Percentiles rank a stretch among this genome's conserved stretches.
These are phyloP conservation scores for Chamaecrista fasciculata DNA, from an alignment of 306 rosid species.

Conservation along the genomic window DNA sequence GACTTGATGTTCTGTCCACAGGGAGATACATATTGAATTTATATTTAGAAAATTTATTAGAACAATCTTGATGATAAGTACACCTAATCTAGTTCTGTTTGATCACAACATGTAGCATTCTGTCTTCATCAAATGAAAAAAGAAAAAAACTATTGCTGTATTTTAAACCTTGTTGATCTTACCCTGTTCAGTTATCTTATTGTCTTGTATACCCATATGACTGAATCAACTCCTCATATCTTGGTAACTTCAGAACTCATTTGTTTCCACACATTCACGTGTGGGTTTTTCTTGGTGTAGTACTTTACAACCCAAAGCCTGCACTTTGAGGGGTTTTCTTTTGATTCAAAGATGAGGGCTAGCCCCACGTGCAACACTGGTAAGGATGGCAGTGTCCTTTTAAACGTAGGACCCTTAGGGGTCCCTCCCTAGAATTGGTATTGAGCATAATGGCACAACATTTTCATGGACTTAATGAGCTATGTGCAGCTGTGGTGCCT, in stretches of 20 bases:
- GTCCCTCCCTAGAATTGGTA: slow-evolving; percentile 18
- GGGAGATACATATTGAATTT: slow-evolving; percentile 87
- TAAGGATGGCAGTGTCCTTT: slow-evolving; percentile 21
- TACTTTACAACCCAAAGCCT: slow-evolving; percentile 1
- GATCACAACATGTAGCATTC: slow-evolving; percentile 22
- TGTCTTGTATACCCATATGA: not conserved
- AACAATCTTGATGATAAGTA: slow-evolving; percentile 65
- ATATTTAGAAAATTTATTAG: slow-evolving; percentile 68
- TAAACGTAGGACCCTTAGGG: slow-evolving; percentile 31
- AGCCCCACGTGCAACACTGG: slow-evolving; percentile 35
- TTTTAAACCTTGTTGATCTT: not conserved
- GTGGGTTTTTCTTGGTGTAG: slow-evolving; percentile 8
- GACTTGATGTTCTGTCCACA: slow-evolving; percentile 90
- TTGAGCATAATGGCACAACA: slow-evolving; percentile 18
- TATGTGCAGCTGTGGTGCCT: slow-evolving; percentile 20
- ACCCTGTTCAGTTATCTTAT: not conserved
- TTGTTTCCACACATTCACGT: not conserved
- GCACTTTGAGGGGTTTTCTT: slow-evolving; percentile 19
- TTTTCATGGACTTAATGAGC: slow-evolving; percentile 10
- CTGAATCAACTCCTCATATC: not conserved
- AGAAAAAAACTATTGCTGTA: not conserved
- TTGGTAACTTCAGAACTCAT: not conserved
- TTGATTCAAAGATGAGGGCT: slow-evolving; percentile 4
- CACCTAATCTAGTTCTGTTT: slow-evolving; percentile 9
- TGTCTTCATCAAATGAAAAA: slow-evolving; percentile 10